These are phyloP conservation scores for Dioszegia hungarica DNA, from an alignment of 768 basidiomycete genomes.

Conservation along the genomic window DNA sequence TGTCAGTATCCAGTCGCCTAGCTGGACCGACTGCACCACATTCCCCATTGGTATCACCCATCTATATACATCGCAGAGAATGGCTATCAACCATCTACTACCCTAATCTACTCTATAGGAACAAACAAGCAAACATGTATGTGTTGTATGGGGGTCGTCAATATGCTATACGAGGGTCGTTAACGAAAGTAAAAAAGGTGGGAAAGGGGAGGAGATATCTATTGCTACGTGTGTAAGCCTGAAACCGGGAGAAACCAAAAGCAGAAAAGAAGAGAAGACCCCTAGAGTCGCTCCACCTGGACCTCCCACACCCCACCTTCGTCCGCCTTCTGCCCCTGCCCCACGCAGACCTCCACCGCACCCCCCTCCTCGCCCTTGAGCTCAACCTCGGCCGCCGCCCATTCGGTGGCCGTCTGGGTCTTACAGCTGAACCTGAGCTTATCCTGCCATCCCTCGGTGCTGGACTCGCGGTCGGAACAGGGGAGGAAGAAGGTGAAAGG, in stretches of 20 bases:
- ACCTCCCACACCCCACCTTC: not conserved
- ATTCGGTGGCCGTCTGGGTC: not conserved
- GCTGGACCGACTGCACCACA: no score
- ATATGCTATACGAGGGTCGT: no score
- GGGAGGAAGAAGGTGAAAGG: constrained; percentile 10
- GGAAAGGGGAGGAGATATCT: not conserved
- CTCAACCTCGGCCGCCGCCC: not conserved
- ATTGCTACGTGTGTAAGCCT: not conserved
- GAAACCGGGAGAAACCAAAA: not conserved
- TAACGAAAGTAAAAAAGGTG: not conserved
- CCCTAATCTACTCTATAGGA: no score
- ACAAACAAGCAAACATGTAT: constrained; percentile 5
- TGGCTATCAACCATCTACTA: no score
- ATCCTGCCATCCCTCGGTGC: not conserved
- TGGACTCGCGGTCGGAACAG: no score
- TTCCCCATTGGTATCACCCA: no score
- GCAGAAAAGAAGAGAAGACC: not conserved
- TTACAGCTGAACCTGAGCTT: constrained; percentile 1
- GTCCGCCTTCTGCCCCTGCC: not conserved
- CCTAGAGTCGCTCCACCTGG: constrained; percentile 2
- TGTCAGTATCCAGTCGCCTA: no score
- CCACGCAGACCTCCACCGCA: not conserved
- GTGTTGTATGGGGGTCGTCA: not conserved
- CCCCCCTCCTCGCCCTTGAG: not conserved
- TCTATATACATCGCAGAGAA: no score